Base-by-base conservation (phyloP, 352 stramenopile genomes). In the Aphanomyces invadans region DNA sequence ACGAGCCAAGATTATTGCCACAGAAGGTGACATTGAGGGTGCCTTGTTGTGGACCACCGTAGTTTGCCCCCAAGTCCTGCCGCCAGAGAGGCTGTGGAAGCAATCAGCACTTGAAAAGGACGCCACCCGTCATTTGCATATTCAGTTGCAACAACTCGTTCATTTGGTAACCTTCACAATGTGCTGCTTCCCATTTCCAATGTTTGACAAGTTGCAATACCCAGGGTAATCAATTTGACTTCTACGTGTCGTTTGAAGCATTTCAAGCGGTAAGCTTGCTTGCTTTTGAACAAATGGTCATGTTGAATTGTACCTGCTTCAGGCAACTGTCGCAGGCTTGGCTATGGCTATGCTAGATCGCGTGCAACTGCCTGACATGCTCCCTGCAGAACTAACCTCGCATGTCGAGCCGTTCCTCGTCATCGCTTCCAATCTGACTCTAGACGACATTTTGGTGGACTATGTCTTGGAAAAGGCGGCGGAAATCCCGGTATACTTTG, bases 301-400 rank as follows among this genome's bases (percentile, higher is more conserved):
- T 36, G 38, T 36, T 21, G 17, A 48, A 17, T 21, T 15, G 3
- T 11, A 19, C 21, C 21, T 49, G 10, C 28, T 15, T 15, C 31
- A 67, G 60, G 60, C 60, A 29, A 67, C 15, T 21, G 48, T 67
- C 1, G 42, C 15, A 42, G 42, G 60, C 5, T 38, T 67, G 10
- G 60, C 60, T 12, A 67, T 67, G 60, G 48, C 38, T 12, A 67
- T 67, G 60, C 32, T 67, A 4, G 60, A 67, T 28, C 42, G 60
- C 19, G 49, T 67, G 11, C 49, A 57, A 32, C 17, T 57, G 46
- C 42, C 60, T 25, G 28, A 51, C 23, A 19, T 67, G n/a, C 11
- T 67, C 12, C 9, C 46, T 10, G 7, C 36, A 2, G 60, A 67
- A 28, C 19, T 67, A 5, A 31, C 9, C 17, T 44, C 15, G 12